Conservation (phyloP, 2,329 filamentous ascomycete genomes). For the Fusarium nurragi region DNA sequence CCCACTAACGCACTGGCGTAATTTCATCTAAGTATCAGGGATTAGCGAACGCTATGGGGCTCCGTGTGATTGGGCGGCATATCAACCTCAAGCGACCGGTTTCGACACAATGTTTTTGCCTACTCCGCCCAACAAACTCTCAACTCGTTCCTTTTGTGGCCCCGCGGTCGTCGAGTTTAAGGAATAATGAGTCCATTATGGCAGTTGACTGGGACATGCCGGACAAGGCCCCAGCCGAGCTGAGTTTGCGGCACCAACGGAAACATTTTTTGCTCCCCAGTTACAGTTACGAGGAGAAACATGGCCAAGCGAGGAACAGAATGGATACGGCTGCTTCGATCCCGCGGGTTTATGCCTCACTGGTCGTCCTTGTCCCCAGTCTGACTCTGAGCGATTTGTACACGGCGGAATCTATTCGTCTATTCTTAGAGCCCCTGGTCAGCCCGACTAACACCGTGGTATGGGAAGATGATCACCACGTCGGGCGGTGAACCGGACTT, state of each 20-base stretch:
- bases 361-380: background rate
- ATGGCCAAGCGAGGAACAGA: constrained; percentile 9
- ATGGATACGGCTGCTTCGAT: constrained; percentile 11
- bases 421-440: constrained; percentile 29
- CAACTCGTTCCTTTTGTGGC: constrained; percentile 10
- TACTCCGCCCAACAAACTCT: constrained; percentile 14
- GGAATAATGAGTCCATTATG: background rate
- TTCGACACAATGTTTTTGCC: constrained; percentile 27
- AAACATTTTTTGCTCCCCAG: constrained; percentile 34
- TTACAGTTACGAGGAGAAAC: constrained; percentile 22
- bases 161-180: background rate
- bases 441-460: constrained; percentile 19
- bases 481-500: constrained; percentile 28
- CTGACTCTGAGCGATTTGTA: constrained; percentile 2
- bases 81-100: constrained; percentile 14
- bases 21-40: constrained; percentile 61
- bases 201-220: constrained; percentile 9
- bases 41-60: constrained; percentile 18
- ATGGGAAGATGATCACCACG: constrained; percentile 23
- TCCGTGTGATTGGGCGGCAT: constrained; percentile 25
- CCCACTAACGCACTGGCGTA: constrained; percentile 59
- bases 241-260: constrained; percentile 23
- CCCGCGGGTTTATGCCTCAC: constrained; percentile 23
- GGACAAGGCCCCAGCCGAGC: constrained; percentile 14
- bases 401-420: constrained; percentile 7